Conservation (phyloP, 495 filamentous ascomycete species). For the Lasiosphaeria miniovina region DNA sequence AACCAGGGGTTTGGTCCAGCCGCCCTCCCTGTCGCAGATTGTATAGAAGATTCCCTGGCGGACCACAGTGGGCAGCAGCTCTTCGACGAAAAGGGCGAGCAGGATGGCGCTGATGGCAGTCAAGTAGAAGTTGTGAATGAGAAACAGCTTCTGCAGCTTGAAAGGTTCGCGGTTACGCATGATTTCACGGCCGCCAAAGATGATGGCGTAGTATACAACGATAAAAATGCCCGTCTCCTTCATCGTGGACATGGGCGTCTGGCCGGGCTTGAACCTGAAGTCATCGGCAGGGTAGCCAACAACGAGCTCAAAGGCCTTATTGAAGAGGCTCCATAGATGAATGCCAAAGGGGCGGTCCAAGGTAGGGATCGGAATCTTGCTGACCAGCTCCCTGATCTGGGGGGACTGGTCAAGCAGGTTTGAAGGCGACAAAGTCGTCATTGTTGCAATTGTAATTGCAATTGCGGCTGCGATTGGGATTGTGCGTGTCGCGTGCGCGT, state of each 20-base stretch:
- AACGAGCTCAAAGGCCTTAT: conserved; percentile 69
- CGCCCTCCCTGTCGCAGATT: conserved; percentile 67
- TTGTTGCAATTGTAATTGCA: conserved; percentile 13
- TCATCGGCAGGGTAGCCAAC: conserved; percentile 70
- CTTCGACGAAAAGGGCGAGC: conserved; percentile 68
- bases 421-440: conserved; percentile 43
- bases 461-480: not conserved
- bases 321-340: conserved; percentile 91
- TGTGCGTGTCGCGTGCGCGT: no score
- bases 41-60: conserved; percentile 67
- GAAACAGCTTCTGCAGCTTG: conserved; percentile 66
- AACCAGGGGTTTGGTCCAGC: conserved; percentile 76
- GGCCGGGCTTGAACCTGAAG: conserved; percentile 64
- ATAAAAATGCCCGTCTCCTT: conserved; percentile 62
- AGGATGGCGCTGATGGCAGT: conserved; percentile 67
- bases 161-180: conserved; percentile 69
- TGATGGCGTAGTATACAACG: conserved; percentile 67
- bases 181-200: conserved; percentile 70
- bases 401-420: conserved; percentile 51
- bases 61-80: conserved; percentile 65
- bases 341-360: conserved; percentile 91
- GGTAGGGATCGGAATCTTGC: conserved; percentile 65
- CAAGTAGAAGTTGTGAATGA: conserved; percentile 78
- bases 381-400: conserved; percentile 20
- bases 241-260: conserved; percentile 69